Base-by-base conservation (phyloP, 345 rosid genomes). In the Eucalyptus dawsonii region DNA sequence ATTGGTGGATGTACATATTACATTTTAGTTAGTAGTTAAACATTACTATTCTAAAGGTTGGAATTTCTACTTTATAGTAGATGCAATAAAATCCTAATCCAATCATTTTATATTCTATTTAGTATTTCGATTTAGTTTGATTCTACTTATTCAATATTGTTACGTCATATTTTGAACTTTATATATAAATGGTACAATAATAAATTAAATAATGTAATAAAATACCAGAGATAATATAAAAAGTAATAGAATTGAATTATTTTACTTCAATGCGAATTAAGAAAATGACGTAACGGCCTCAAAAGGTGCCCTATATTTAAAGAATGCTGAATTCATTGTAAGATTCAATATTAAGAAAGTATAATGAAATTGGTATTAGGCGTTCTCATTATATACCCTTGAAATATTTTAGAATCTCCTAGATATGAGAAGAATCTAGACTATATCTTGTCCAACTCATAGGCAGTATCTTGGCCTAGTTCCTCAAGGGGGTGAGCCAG, bases 241-340 rank as follows among this genome's bases (percentile, higher is more conserved):
- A 56, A 9, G 5, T 22, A 9, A 54, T 8, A 4, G 1, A 56
- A 24, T 56, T 10, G 29, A 56, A 24, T 24, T 56, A 29, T 1
- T 56, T 56, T 29, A 56, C 14, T 24, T 56, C 1, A 3, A 24
- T 56, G 1, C 14, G 3, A 56, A 56, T 56, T 56, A 56, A 9
- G 62, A 56, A 56, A 56, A 56, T 24, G 6, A 24, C 90, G 90
- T 34, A 95, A 87, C 54, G 94, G 89, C 24, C 96, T 62, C 69
- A 19, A 53, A 19, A 53, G 56, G 22, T 21, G 4, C 10, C 56
- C 24, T 53, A 53, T 53, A 17, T 53, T 19, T 53, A 53, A 19
- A 53, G 56, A 53, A 53, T 53, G 24, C 4, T 53, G 24, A 1
- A 19, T 22, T 22, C 27, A 22, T 56, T 11, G 27, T 56, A 9